Base-by-base conservation (phyloP, 495 filamentous ascomycete species). In the Aspergillus homomorphus region DNA sequence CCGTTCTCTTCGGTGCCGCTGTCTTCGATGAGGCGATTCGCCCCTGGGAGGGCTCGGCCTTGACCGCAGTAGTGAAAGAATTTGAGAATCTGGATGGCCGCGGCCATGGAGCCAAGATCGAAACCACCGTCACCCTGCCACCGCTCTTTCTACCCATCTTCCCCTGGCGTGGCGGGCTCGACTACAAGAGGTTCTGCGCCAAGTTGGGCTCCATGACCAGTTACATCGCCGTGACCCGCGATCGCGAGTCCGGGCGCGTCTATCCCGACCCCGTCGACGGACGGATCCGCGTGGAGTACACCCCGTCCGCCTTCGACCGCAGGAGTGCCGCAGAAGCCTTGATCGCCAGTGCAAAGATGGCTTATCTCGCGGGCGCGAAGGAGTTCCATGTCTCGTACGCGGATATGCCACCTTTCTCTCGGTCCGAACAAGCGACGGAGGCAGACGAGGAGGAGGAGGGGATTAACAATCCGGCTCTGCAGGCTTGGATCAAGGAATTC, bases 51-150 rank as follows among this genome's bases (percentile, higher is more conserved):
- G 91, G 87, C 61, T 66, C 77, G 2, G 86, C 89, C 45, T 79
- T 98, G 53, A 98, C 92, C 0, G 80, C 83, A 5, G 84, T 93
- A 1, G 85, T 87, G 58, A 84, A 81, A 38, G 85, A 87, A 45
- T 91, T 92, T 57, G 90, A 96, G 61, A 87, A 96, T 61, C 81
- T 92, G 0, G 92, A 96, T 67, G 83, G 83, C 22, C 75, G 87
- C 21, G 89, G 90, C 26, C 91, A 98, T 62, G 93, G 93, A n/a
- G 79, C 77, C 51, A 95, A 93, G 71, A 72, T 96, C n/a, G 88
- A 94, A 71, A 75, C 82, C 19, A 80, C 78, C n/a, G 75, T 78
- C 28, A 91, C 90, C 88, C 59, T 87, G 16, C 87, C 87, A 0
- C 75, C 81, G 4, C 71, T 77, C 21, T 77, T 81, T 53, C 69